Evolutionary conservation across 176 grass and related monocot species (phyloP), one percentile per base, ranked within the genome.

Genomic region (Thalia dealbata): DNA sequence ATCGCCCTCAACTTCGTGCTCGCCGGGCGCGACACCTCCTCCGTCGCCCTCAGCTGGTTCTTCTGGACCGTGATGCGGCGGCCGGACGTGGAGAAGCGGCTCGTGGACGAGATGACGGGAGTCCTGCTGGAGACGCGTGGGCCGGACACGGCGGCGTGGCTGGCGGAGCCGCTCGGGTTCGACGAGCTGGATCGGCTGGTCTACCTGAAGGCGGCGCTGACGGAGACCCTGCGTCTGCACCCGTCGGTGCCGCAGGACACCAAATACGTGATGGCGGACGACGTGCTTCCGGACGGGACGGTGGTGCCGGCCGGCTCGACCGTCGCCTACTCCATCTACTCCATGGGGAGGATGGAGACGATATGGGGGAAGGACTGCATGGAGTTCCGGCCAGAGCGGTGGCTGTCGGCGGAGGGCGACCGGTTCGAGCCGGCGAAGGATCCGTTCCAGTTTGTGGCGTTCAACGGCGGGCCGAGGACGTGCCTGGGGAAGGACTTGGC

Each of bases 1-100:
- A 88, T 96, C 81, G 92, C 92, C 42, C 84, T 67, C 64, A 67
- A 67, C 30, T 67, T 41, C 29, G 14, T 67, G 29, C 64, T 67
- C 64, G 64, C 64, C 28, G 63, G 63, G 21, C 25, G 25, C 10
- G 63, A 29, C 25, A 65, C 63, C 14, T 29, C 64, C 5, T 67
- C 64, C 30, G 30, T 67, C 6, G 64, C 64, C 30, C 64, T 67
- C 15, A 67, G 64, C 64, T 67, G 64, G 64, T 67, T 67, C 64
- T 67, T 67, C 64, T 67, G 30, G 64, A 67, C 29, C 1, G 64
- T 67, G 32, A 67, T 67, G 64, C 18, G 32, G 64, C 29, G 14
- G 30, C 64, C 64, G 0, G 64, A 67, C 64, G 64, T 67, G 64
- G 64, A 67, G 16, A 35, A 15, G 64, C 14, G 19, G 64, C 64